Conservation (phyloP, 371 early-diverging fungal species). For the Umbelopsis sp. region DNA sequence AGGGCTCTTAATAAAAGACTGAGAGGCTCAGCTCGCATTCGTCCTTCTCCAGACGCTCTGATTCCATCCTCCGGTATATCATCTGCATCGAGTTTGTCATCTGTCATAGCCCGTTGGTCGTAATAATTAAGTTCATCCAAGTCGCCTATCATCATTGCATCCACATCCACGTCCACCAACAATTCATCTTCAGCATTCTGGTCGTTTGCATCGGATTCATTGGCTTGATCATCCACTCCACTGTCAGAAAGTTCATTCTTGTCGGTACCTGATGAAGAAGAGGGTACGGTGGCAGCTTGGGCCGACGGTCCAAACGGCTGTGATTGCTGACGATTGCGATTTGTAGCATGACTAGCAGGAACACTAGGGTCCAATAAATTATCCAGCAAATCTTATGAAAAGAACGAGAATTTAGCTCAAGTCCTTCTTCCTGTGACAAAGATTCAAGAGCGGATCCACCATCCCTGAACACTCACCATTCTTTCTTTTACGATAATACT, state of each 20-base stretch:
- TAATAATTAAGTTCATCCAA: slow-evolving; percentile 48
- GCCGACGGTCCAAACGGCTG: slow-evolving; percentile 15
- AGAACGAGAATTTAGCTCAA: too few relatives aligned
- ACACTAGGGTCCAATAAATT: slow-evolving; percentile 41
- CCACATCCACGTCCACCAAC: slow-evolving; percentile 54
- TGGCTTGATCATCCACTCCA: neutral
- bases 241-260: slow-evolving; percentile 21
- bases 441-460: too few relatives aligned
- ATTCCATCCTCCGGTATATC: slow-evolving; percentile 28
- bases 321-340: slow-evolving; percentile 17
- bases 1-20: slow-evolving; percentile 49
- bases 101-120: slow-evolving; percentile 24
- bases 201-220: neutral
- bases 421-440: too few relatives aligned
- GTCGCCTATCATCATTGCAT: slow-evolving; percentile 57
- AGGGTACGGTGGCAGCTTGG: neutral
- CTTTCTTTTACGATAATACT: slow-evolving; percentile 45
- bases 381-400: slow-evolving; percentile 43
- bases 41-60: slow-evolving; percentile 25
- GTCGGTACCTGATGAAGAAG: slow-evolving; percentile 22
- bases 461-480: slow-evolving; percentile 32
- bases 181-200: slow-evolving; percentile 30
- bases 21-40: slow-evolving; percentile 37
- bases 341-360: slow-evolving; percentile 15
- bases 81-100: slow-evolving; percentile 10